Percentiles rank a stretch among this genome's conserved stretches.
These are phyloP conservation scores for Pseudogymnoascus pannorum DNA, from an alignment of 2,329 filamentous ascomycete genomes.

Conservation along the genomic window DNA sequence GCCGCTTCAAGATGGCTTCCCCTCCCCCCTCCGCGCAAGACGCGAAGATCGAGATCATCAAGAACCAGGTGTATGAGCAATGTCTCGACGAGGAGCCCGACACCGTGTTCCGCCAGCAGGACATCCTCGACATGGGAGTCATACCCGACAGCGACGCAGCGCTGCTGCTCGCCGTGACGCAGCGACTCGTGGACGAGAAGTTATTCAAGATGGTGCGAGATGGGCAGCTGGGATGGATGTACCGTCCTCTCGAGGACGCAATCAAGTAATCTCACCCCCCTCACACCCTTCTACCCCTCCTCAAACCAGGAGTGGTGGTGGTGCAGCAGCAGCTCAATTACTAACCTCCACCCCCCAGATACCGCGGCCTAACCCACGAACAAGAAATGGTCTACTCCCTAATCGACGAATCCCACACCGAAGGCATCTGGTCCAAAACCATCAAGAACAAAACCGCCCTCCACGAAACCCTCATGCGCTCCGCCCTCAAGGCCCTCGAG, in stretches of 20 bases:
- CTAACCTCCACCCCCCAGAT: slow-evolving; percentile 34
- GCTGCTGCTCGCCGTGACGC: slow-evolving; percentile 48
- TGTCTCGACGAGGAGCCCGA: slow-evolving; percentile 21
- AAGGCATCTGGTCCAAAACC: slow-evolving; percentile 86
- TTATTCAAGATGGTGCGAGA: slow-evolving; percentile 46
- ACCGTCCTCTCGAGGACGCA: slow-evolving; percentile 52
- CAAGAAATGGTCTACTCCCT: slow-evolving; percentile 77
- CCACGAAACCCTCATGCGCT: slow-evolving; percentile 75
- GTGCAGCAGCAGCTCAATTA: not conserved
- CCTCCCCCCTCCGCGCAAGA: slow-evolving; percentile 31
- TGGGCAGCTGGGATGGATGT: slow-evolving; percentile 47
- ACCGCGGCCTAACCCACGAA: slow-evolving; percentile 62
- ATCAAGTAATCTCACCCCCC: slow-evolving; percentile 43
- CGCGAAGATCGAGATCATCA: slow-evolving; percentile 13
- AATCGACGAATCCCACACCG: slow-evolving; percentile 76
- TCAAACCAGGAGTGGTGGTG: not conserved
- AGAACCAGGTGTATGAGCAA: slow-evolving; percentile 23
- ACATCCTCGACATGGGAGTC: slow-evolving; percentile 49
- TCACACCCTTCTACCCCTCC: not conserved
- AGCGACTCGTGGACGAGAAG: slow-evolving; percentile 52
- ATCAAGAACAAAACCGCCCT: slow-evolving; percentile 75
- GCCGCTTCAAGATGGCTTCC: slow-evolving; percentile 36
- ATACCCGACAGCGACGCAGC: slow-evolving; percentile 49
- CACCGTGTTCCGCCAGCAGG: slow-evolving; percentile 48
- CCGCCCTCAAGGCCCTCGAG: slow-evolving; percentile 77